Evolutionary conservation across 345 rosid species (phyloP), one percentile per base, ranked within the genome.

Genomic region (Cardamine chenopodiifolia): DNA sequence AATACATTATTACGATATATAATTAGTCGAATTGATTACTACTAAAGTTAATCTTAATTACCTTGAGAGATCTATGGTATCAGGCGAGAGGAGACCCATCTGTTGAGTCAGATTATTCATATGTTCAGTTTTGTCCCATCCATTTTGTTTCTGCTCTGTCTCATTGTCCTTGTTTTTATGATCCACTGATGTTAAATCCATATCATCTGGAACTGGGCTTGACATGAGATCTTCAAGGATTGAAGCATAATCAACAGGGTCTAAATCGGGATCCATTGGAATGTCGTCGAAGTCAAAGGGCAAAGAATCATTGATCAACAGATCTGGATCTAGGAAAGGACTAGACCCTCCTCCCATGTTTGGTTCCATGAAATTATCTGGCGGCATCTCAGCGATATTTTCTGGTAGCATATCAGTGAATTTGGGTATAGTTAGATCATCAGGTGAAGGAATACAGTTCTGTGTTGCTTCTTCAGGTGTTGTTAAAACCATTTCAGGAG

Each of bases 31-130:
- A 63, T 22, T 31, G n/a, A 12, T 28, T 26, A 18, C 18, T 42
- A 26, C 70, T 49, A 49, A 22, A 71, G 17, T 31, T 56, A 31
- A 50, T 50, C 9, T 28, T 66, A 23, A 11, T 66, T 78, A 78
- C 81, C 81, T 78, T 23, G 73, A 52, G 42, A 32, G 63, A 32
- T 78, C 81, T 59, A 83, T 60, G 72, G 71, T 73, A 8, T 88
- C 87, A 19, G 99, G 85, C 15, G 87, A 58, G 66, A 92, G 89
- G 78, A 81, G 96, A 56, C 85, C 91, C 98, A 96, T 89, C 80
- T 88, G 91, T 73, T 86, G 92, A 4, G 97, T 89, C 14, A 92
- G 91, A 62, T 88, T 80, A 80, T 89, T 87, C 90, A 92, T 61
- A 71, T 80, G 82, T 75, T 82, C 78, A 20, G 74, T 37, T 52